phyloP scores from a whole-genome alignment of 179 eudicot species.

The Nepenthes alata region DNA sequence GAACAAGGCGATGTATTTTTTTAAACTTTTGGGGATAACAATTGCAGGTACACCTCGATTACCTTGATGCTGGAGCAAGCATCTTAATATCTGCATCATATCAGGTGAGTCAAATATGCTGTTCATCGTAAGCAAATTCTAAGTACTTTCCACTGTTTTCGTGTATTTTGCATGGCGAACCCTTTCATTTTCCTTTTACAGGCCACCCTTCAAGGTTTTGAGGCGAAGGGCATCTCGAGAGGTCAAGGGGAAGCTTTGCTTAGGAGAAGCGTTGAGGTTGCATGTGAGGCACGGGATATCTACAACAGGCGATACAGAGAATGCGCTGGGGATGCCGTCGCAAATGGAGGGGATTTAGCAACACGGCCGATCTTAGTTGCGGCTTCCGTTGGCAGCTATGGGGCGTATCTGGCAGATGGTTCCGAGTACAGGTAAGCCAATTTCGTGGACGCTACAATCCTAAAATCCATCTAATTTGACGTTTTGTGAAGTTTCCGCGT shows the following conservation, averaged over 20 bases:
- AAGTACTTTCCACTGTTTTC: too few relatives aligned
- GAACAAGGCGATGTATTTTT: too few relatives aligned
- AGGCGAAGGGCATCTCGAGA: slow-evolving; percentile 44
- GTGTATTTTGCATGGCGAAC: neutral
- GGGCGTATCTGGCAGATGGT: slow-evolving; percentile 70
- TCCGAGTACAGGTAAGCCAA: slow-evolving; percentile 47
- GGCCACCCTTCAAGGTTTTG: slow-evolving; percentile 69
- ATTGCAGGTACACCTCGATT: slow-evolving; percentile 9
- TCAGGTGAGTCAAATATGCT: slow-evolving; percentile 1
- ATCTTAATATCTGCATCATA: slow-evolving; percentile 13
- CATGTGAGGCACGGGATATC: slow-evolving; percentile 44
- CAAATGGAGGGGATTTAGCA: neutral
- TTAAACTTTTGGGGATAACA: neutral
- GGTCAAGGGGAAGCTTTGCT: slow-evolving; percentile 44
- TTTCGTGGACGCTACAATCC: too few relatives aligned
- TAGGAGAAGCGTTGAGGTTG: slow-evolving; percentile 43
- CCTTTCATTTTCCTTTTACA: neutral
- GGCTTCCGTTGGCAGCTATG: slow-evolving; percentile 68
- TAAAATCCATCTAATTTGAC: too few relatives aligned
- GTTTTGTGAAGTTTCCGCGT: too few relatives aligned
- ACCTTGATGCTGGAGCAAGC: slow-evolving; percentile 10
- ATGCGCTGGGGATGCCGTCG: slow-evolving; percentile 24
- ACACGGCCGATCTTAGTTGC: slow-evolving; percentile 40
- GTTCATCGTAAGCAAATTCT: too few relatives aligned
- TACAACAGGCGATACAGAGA: slow-evolving; percentile 25